Evolutionary conservation across 768 basidiomycete genomes (phyloP).

Genomic region (Amanita polypyramis): DNA sequence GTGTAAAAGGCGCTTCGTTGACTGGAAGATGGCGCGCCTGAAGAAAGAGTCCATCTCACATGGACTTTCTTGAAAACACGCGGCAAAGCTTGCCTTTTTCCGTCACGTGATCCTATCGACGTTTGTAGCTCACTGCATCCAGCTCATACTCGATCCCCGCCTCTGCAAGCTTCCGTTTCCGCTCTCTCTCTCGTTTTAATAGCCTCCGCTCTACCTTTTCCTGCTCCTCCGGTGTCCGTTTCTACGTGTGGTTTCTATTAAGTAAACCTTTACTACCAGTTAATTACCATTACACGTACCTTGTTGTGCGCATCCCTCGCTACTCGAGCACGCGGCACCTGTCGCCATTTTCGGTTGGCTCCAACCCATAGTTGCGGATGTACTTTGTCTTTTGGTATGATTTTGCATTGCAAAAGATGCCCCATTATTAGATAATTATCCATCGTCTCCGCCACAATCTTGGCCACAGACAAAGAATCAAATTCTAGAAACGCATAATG

Average conservation of each 20-base stretch:
- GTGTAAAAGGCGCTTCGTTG: conserved; percentile 12
- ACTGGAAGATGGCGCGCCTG: not conserved
- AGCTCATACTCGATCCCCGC: conserved; percentile 86
- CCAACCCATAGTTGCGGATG: conserved; percentile 95
- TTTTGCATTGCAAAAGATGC: conserved; percentile 84
- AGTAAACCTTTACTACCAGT: not conserved
- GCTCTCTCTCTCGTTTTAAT: conserved; percentile 63
- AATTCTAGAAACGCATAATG: conserved; percentile 98
- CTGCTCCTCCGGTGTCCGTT: conserved; percentile 64
- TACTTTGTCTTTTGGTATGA: conserved; percentile 81
- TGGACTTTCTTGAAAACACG: not conserved
- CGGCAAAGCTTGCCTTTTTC: not conserved
- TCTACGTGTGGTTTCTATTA: conserved; percentile 26
- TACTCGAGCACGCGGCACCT: conserved; percentile 63
- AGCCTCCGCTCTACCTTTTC: conserved; percentile 55
- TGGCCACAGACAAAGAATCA: conserved; percentile 75
- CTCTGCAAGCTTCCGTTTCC: conserved; percentile 70
- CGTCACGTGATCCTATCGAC: not conserved
- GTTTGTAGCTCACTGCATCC: conserved; percentile 56
- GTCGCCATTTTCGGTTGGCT: conserved; percentile 87
- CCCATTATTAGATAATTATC: conserved; percentile 96
- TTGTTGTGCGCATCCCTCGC: conserved; percentile 73
- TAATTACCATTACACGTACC: conserved; percentile 28
- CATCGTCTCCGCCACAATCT: conserved; percentile 98
- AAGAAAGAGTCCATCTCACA: conserved; percentile 1